Evolutionary conservation across 2,329 filamentous ascomycete species (phyloP), one percentile per base, ranked within the genome.

Genomic region (Botryotinia globosa): DNA sequence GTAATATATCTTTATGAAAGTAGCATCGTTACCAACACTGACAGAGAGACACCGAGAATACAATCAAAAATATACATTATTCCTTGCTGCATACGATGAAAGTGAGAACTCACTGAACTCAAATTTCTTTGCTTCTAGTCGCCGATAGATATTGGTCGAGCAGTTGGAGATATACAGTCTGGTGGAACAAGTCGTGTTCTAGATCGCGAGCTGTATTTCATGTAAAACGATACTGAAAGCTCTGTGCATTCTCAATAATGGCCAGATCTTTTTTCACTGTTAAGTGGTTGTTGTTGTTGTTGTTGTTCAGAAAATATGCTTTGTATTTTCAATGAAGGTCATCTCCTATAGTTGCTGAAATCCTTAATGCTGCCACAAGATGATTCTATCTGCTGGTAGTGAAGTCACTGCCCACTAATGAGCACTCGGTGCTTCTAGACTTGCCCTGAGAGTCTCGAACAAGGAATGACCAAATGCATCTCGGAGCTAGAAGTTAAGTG

Each of bases 21-120:
- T 29, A 29, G 25, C 3, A 18, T 29, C 6, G 2, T 0, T n/a
- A 16, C 14, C 8, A 18, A 1, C 0, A 7, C 7, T 16, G 7
- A 8, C 3, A 16, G 25, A 54, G 48, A 54, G 4, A 2, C 25
- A 10, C 12, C 12, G 25, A 54, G 48, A 16, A 29, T n/a, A n/a
- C 16, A n/a, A 3, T 54, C 48, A 54, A 3, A n/a, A 29, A 7
- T 7, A 3, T n/a, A n/a, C 1, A 7, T 7, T 6, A 3, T 54
- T 54, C 22, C 25, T 54, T 54, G 12, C 48, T 54, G 25, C 25
- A 16, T 54, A 29, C 12, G 12, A 29, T n/a, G 25, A 12, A 54
- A 29, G 48, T n/a, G 25, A 54, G 25, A n/a, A 16, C 3, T 29
- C 6, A 54, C n/a, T 0, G 25, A n/a, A 16, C 6, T 10, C 0